Base-by-base conservation (phyloP, 257 asterid genomes). In the Forsythia suspensa region DNA sequence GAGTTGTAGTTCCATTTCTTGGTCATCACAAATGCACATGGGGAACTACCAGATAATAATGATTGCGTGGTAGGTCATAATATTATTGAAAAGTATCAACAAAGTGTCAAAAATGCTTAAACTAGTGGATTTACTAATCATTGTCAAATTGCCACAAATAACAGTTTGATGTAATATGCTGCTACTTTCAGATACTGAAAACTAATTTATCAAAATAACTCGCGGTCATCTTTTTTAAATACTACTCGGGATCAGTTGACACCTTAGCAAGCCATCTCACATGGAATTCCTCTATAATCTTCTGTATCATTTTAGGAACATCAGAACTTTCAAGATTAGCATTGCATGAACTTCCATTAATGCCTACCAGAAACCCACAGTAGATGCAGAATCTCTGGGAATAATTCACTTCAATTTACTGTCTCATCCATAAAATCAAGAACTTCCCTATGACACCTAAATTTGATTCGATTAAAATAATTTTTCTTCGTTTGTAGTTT, bases 251-350 rank as follows among this genome's bases (percentile, higher is more conserved):
- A 37, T 61, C 37, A 5, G 12, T 72, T 77, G 44, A 59, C 48
- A 52, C 41, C 5, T 18, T 10, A 13, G 61, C 46, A 72, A 61
- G 70, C 74, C 65, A 70, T 40, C n/a, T 29, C 57, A 75, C 52
- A 75, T 52, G 3, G 21, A 67, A 37, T 76, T 72, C 73, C 67
- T 63, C 29, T 73, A 75, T 51, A 42, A 52, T 75, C 74, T 57
- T 16, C 41, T 51, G 76, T 59, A 43, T 7, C 11, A 41, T 46
- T 40, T 44, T 15, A 20, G 12, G 41, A 67, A 39, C 37, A 57
- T 43, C 38, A 12, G 42, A 48, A 36, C 11, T 36, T 51, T 39
- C 46, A 16, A 40, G 70, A 7, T 18, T 18, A 61, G 59, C 9
- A 37, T 39, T 61, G 39, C 40, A 42, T 4, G 24, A 6, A 63